Evolutionary conservation across 176 grass and related monocot species (phyloP).

Genomic region (Neostapfia colusana): DNA sequence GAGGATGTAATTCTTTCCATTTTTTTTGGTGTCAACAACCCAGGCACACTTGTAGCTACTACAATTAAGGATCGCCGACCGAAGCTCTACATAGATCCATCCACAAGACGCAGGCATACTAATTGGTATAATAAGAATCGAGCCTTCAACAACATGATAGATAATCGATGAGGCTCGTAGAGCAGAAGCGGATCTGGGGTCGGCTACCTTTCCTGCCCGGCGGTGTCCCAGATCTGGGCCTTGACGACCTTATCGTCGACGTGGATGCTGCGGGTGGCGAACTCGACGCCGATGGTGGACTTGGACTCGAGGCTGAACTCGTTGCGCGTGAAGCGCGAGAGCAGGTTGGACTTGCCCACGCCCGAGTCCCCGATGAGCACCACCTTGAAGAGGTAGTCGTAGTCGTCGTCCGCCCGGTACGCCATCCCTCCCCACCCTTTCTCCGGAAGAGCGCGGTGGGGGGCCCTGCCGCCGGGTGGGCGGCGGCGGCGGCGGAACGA

Average conservation of each 20-base stretch:
- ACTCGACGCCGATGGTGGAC: constrained; percentile 99
- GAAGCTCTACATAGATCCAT: constrained; percentile 36
- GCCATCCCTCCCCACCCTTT: constrained; percentile 54
- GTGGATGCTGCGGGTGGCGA: constrained; percentile 71
- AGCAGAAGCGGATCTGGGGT: constrained; percentile 19
- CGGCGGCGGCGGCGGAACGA: not conserved
- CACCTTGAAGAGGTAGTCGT: constrained; percentile 87
- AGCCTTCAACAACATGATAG: too few relatives aligned
- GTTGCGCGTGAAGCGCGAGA: constrained; percentile 74
- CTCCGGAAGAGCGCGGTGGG: not conserved
- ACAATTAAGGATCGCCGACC: not conserved
- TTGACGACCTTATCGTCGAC: constrained; percentile 82
- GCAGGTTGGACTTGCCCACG: constrained; percentile 79
- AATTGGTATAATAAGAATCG: too few relatives aligned
- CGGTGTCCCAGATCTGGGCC: constrained; percentile 90
- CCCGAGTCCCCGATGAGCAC: constrained; percentile 78
- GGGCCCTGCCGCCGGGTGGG: not conserved
- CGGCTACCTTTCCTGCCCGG: constrained; percentile 60
- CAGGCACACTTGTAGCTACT: not conserved
- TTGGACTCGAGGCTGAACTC: constrained; percentile 96
- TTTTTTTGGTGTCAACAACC: too few relatives aligned
- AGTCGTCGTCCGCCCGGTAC: constrained; percentile 72
- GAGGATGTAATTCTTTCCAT: not conserved
- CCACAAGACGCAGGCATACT: not conserved
- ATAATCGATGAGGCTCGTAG: too few relatives aligned